Evolutionary conservation across 2,329 filamentous ascomycete species (phyloP).

Genomic region (Fusarium acutatum): DNA sequence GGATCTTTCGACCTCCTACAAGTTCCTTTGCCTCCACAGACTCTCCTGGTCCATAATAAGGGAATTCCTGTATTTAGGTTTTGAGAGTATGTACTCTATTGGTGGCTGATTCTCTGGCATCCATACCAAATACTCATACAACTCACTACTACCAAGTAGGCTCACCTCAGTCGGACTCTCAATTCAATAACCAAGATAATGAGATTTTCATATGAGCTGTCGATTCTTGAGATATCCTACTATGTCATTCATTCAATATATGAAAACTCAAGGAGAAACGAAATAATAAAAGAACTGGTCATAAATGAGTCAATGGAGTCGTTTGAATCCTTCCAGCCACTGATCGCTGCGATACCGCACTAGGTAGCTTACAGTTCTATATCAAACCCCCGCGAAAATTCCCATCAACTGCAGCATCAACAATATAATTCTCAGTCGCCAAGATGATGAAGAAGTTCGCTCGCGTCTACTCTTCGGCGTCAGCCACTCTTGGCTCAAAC

Average conservation of each 20-base stretch:
- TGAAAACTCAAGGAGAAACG: not conserved
- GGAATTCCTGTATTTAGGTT: not conserved
- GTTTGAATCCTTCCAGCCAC: conserved; percentile 21
- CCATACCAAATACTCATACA: not conserved
- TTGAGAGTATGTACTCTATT: not conserved
- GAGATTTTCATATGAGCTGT: not conserved
- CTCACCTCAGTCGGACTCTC: not conserved
- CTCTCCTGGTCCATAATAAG: too few relatives aligned
- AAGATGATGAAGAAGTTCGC: conserved; percentile 45
- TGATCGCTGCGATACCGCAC: conserved; percentile 34
- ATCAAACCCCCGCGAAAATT: conserved; percentile 25
- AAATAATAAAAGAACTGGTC: not conserved
- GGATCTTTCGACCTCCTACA: not conserved
- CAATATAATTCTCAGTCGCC: conserved; percentile 14
- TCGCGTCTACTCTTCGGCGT: conserved; percentile 47
- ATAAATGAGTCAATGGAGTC: conserved; percentile 3
- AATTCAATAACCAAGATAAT: not conserved
- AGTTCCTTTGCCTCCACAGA: not conserved
- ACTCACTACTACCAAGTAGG: not conserved
- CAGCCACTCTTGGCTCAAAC: conserved; percentile 37
- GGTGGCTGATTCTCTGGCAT: not conserved
- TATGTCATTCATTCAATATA: not conserved
- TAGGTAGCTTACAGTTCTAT: not conserved
- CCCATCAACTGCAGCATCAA: conserved; percentile 5
- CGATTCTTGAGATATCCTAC: not conserved